Conservation (phyloP, 2,329 filamentous ascomycete genomes). For the Botrytis elliptica region DNA sequence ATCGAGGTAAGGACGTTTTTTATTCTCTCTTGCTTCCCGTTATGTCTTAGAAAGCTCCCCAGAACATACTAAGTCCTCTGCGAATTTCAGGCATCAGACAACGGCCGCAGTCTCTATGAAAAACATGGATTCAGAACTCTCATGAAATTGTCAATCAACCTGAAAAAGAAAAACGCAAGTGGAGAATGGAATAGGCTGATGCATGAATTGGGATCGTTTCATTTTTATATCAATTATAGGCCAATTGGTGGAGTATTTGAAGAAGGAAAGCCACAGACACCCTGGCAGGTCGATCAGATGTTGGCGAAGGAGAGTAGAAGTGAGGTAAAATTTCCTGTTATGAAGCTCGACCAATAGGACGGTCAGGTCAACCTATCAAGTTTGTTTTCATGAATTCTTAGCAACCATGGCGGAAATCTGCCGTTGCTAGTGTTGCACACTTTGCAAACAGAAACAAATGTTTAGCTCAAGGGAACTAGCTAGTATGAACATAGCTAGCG, state of each 20-base stretch:
- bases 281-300: constrained; percentile 2
- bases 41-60: too few species aligned
- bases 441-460: background rate
- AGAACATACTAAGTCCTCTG: background rate
- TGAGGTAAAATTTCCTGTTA: background rate
- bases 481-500: rapidly evolving
- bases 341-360: background rate
- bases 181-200: background rate
- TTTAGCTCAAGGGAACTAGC: background rate
- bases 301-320: background rate
- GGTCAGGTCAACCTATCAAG: too few species aligned
- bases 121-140: background rate
- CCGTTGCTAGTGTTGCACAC: background rate
- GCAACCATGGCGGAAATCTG: background rate
- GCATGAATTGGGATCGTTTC: constrained; percentile 1
- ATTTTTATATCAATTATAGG: constrained; percentile 3
- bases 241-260: background rate
- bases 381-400: background rate
- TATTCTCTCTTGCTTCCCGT: background rate
- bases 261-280: background rate
- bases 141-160: background rate
- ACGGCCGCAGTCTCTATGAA: background rate
- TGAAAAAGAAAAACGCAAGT: background rate
- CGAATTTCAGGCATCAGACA: background rate
- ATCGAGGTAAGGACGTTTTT: background rate